Evolutionary conservation across 2,329 filamentous ascomycete species (phyloP).

Genomic region (Cladosporium sp.): DNA sequence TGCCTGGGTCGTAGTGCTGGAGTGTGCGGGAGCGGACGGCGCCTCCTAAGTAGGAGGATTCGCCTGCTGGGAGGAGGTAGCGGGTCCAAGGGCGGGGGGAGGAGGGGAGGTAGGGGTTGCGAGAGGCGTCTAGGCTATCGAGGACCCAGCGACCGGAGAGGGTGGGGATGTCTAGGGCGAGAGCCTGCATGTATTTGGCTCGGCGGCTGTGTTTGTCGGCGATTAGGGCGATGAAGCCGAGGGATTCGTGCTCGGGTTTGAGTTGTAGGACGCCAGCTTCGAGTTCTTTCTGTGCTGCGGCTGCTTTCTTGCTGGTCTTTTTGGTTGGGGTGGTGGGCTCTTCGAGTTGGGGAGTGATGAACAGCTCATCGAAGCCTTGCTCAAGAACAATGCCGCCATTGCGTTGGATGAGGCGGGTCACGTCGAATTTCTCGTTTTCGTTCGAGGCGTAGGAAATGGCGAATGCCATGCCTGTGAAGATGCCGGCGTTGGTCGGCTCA

Average conservation of each 20-base stretch:
- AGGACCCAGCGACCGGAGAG: slow-evolving; percentile 76
- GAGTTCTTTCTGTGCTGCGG: neutral
- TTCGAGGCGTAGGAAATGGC: slow-evolving; percentile 69
- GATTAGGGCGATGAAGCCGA: slow-evolving; percentile 79
- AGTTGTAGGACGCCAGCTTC: slow-evolving; percentile 38
- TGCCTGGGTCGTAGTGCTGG: slow-evolving; percentile 52
- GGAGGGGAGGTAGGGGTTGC: slow-evolving; percentile 13
- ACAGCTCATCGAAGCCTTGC: slow-evolving; percentile 76
- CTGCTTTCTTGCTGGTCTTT: slow-evolving; percentile 22
- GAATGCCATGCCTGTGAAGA: slow-evolving; percentile 83
- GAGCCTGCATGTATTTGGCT: slow-evolving; percentile 88
- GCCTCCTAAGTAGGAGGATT: slow-evolving; percentile 69
- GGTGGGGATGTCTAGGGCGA: slow-evolving; percentile 84
- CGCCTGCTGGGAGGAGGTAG: slow-evolving; percentile 81
- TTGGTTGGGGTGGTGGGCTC: slow-evolving; percentile 22
- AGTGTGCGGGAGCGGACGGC: slow-evolving; percentile 72
- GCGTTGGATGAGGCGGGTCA: slow-evolving; percentile 60
- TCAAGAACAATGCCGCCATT: slow-evolving; percentile 69
- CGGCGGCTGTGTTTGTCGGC: slow-evolving; percentile 81
- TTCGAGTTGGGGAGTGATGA: slow-evolving; percentile 47
- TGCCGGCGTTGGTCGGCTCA: slow-evolving; percentile 23
- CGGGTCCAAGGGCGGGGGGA: slow-evolving; percentile 62
- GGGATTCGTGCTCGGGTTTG: slow-evolving; percentile 44
- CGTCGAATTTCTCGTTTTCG: slow-evolving; percentile 49
- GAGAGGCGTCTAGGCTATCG: slow-evolving; percentile 53